A percentile compares a stretch with the other conserved stretches of the same genome.
phyloP scores from a whole-genome alignment of 257 asterid genomes.

The Solanum medicagineum region DNA sequence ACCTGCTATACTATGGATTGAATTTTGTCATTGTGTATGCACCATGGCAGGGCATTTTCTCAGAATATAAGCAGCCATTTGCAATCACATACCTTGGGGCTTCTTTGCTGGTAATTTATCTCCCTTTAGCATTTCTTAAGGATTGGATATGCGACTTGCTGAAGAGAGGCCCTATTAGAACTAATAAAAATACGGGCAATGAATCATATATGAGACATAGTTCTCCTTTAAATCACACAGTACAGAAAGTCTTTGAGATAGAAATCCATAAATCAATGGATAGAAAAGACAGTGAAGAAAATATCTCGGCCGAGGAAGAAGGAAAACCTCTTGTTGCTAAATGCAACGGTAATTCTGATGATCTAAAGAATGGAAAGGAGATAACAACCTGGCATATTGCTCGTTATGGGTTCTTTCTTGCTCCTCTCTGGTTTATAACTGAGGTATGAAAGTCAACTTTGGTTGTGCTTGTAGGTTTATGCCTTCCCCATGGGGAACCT shows the following conservation, averaged over 20 bases:
- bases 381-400: constrained; percentile 75
- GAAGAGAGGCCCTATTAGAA: constrained; percentile 34
- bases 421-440: constrained; percentile 95
- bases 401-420: constrained; percentile 73
- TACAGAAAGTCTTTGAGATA: constrained; percentile 49
- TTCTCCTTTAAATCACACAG: constrained; percentile 59
- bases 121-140: constrained; percentile 75
- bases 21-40: not conserved
- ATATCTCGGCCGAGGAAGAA: constrained; percentile 49
- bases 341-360: constrained; percentile 22
- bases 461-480: not conserved
- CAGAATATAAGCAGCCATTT: constrained; percentile 92
- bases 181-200: constrained; percentile 14
- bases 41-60: constrained; percentile 66
- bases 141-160: constrained; percentile 49
- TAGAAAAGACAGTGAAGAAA: constrained; percentile 48
- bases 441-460: constrained; percentile 40
- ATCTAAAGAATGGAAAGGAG: constrained; percentile 32
- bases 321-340: constrained; percentile 53
- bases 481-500: not conserved
- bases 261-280: constrained; percentile 53
- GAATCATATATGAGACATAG: constrained; percentile 20
- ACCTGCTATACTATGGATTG: not conserved
- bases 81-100: constrained; percentile 98
- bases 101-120: constrained; percentile 86